phyloP scores from a whole-genome alignment of 1,284 basidiomycete species.

The Puccinia novopanici region DNA sequence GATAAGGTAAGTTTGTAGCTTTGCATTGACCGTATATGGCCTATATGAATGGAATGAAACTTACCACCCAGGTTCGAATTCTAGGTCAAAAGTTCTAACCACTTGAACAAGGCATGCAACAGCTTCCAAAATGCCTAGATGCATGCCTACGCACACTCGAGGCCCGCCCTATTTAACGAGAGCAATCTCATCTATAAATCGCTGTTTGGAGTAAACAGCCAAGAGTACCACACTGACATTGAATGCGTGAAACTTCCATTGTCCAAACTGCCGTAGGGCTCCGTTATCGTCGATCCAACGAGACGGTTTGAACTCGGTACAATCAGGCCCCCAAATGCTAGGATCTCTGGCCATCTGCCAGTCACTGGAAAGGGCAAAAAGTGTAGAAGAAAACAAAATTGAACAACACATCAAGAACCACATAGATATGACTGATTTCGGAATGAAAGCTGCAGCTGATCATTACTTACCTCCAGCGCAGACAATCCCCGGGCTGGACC shows the following conservation, averaged over 20 bases:
- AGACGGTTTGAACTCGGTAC: slow-evolving; percentile 52
- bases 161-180: slow-evolving; percentile 33
- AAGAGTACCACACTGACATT: slow-evolving; percentile 34
- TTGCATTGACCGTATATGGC: background rate
- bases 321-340: slow-evolving; percentile 52
- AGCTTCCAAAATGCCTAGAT: slow-evolving; percentile 44
- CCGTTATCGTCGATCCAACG: slow-evolving; percentile 52
- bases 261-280: slow-evolving; percentile 34
- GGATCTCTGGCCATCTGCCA: slow-evolving; percentile 53
- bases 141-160: slow-evolving; percentile 47
- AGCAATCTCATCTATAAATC: background rate
- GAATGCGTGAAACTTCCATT: slow-evolving; percentile 51
- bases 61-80: slow-evolving; percentile 46
- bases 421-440: background rate
- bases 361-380: slow-evolving; percentile 50
- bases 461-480: slow-evolving; percentile 43
- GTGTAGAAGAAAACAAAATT: slow-evolving; percentile 4
- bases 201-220: background rate
- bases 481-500: slow-evolving; percentile 43
- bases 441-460: background rate
- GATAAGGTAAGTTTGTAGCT: background rate
- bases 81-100: slow-evolving; percentile 35
- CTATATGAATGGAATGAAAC: background rate
- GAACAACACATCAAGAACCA: background rate
- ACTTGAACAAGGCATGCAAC: slow-evolving; percentile 40